These are phyloP conservation scores for Leccinum huronense DNA, from an alignment of 1,284 basidiomycete species.

Conservation along the genomic window DNA sequence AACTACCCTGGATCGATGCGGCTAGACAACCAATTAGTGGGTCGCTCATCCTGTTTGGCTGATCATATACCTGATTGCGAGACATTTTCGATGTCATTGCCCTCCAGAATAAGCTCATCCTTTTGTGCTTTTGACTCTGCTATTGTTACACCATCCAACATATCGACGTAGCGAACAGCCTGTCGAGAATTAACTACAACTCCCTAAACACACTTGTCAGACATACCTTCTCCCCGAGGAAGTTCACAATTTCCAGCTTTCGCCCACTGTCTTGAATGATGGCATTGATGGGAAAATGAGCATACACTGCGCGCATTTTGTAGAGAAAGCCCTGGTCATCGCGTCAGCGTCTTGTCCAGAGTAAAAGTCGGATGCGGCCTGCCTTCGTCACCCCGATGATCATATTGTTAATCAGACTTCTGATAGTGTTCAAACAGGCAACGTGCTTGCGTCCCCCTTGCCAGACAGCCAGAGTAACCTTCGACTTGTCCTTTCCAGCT, in stretches of 20 bases:
- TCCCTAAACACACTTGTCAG: not conserved
- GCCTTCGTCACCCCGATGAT: slow-evolving; percentile 94
- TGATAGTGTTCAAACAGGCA: slow-evolving; percentile 96
- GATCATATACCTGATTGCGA: slow-evolving; percentile 77
- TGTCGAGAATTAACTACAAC: slow-evolving; percentile 33
- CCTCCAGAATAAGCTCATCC: slow-evolving; percentile 92
- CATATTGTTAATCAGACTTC: slow-evolving; percentile 96
- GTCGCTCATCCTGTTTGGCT: not conserved
- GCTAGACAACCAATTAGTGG: slow-evolving; percentile 46
- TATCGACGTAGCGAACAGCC: slow-evolving; percentile 89
- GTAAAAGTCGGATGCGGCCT: not conserved
- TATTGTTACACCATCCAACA: slow-evolving; percentile 89
- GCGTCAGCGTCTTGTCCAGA: slow-evolving; percentile 7
- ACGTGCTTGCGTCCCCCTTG: slow-evolving; percentile 98
- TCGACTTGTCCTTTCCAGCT: slow-evolving; percentile 61
- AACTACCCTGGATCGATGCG: slow-evolving; percentile 92
- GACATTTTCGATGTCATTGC: slow-evolving; percentile 94
- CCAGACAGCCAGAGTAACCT: slow-evolving; percentile 95
- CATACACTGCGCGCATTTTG: slow-evolving; percentile 99
- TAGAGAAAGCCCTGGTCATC: slow-evolving; percentile 89
- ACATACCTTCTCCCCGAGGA: slow-evolving; percentile 89
- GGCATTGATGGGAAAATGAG: slow-evolving; percentile 99
- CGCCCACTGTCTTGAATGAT: slow-evolving; percentile 86
- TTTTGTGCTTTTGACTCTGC: slow-evolving; percentile 93
- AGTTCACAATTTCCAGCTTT: slow-evolving; percentile 96